Percentiles rank a stretch among this genome's conserved stretches.
Conservation (phyloP, 306 rosid species). For the Trichosanthes truncata region DNA sequence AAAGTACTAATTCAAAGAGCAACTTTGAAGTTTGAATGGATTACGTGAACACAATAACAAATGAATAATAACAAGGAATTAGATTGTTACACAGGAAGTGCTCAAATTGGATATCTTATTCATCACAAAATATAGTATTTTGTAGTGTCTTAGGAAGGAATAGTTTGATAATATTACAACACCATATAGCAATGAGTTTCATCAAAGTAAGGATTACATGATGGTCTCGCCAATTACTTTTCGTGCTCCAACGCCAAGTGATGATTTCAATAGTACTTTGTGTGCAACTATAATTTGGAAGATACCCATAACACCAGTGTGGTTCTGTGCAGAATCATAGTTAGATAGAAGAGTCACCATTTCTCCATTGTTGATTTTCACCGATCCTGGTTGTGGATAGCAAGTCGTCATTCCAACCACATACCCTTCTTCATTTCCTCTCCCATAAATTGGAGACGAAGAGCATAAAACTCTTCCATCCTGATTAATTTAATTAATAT, state of each 20-base stretch:
- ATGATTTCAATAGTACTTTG: slow-evolving; percentile 27
- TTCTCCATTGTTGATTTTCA: slow-evolving; percentile 46
- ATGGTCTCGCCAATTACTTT: background rate
- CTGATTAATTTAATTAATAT: slow-evolving; percentile 10
- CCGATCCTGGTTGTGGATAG: slow-evolving; percentile 56
- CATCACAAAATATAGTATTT: too few species aligned
- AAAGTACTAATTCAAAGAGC: too few species aligned
- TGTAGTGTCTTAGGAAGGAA: too few species aligned
- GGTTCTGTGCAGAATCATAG: slow-evolving; percentile 28
- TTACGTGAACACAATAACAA: too few species aligned
- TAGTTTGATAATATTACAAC: too few species aligned
- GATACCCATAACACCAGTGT: slow-evolving; percentile 67
- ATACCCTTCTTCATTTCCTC: slow-evolving; percentile 53
- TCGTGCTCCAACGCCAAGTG: too few species aligned
- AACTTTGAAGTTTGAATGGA: too few species aligned
- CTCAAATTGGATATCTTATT: too few species aligned
- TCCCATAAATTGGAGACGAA: slow-evolving; percentile 56
- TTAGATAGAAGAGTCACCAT: slow-evolving; percentile 28
- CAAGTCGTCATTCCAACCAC: slow-evolving; percentile 75
- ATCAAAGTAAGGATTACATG: too few species aligned
- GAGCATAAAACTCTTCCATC: slow-evolving; percentile 64
- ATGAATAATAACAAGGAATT: too few species aligned
- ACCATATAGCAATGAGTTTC: too few species aligned
- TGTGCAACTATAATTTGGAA: slow-evolving; percentile 66
- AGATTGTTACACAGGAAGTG: too few species aligned